Percentiles rank a stretch among this genome's conserved stretches.
phyloP scores from a whole-genome alignment of 495 filamentous ascomycete genomes.

The Trichoderma gamsii region DNA sequence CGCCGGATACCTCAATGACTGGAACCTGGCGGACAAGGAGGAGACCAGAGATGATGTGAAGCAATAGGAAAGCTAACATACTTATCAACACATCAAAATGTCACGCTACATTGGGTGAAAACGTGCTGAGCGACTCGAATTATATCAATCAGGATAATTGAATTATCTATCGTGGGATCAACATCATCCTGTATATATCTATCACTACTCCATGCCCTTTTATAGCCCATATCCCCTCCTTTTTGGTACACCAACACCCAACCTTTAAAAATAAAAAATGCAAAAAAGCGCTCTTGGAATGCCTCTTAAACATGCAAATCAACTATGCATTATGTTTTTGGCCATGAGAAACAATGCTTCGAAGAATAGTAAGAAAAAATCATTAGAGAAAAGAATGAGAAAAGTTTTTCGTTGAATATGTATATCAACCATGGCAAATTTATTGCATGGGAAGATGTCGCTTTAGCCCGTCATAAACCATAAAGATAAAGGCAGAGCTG shows the following conservation, averaged over 20 bases:
- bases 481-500: constrained; percentile 95
- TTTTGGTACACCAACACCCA: not conserved
- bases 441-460: constrained; percentile 48
- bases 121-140: not conserved
- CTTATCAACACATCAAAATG: not conserved
- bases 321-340: not conserved
- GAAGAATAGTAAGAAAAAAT: not conserved
- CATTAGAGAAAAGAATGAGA: not conserved
- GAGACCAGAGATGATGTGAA: not conserved
- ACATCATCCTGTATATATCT: not conserved
- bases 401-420: not conserved
- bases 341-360: not conserved
- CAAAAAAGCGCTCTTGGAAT: not conserved
- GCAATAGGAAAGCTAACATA: constrained; percentile 8
- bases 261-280: not conserved
- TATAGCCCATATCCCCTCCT: not conserved
- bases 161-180: not conserved
- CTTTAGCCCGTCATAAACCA: constrained; percentile 80
- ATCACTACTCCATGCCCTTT: not conserved
- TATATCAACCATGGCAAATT: not conserved
- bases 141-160: not conserved
- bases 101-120: not conserved
- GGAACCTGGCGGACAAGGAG: constrained; percentile 42
- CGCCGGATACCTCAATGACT: constrained; percentile 67
- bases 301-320: not conserved